Conservation (phyloP, 2,329 filamentous ascomycete species). For the Trichoderma koningiopsis region DNA sequence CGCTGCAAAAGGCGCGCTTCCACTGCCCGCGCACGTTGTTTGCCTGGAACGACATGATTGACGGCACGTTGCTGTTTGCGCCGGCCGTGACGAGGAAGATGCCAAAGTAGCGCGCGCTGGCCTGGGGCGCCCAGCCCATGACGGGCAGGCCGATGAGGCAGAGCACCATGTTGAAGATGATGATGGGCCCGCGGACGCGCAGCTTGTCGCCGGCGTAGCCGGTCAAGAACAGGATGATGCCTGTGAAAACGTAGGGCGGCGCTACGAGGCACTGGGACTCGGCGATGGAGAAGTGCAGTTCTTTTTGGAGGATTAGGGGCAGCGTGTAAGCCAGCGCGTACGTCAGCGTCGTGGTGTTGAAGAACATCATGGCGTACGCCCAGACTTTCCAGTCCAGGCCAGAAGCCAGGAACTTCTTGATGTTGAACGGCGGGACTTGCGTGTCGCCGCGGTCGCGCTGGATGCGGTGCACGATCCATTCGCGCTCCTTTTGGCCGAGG, state of each 20-base stretch:
- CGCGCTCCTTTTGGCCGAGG: constrained; percentile 52
- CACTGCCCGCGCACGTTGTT: constrained; percentile 89
- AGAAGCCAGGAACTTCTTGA: constrained; percentile 49
- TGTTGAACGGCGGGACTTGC: constrained; percentile 54
- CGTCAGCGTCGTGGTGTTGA: constrained; percentile 68
- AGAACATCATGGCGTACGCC: constrained; percentile 62
- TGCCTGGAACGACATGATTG: constrained; percentile 76
- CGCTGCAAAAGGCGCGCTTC: constrained; percentile 80
- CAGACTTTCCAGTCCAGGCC: constrained; percentile 61
- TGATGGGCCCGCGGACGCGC: constrained; percentile 65
- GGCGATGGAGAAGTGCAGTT: constrained; percentile 65
- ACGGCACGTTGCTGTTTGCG: constrained; percentile 75
- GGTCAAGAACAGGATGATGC: constrained; percentile 60
- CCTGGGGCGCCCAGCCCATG: constrained; percentile 65
- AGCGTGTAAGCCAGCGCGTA: constrained; percentile 81
- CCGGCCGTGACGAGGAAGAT: constrained; percentile 77
- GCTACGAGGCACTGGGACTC: constrained; percentile 71
- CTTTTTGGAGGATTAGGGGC: constrained; percentile 68
- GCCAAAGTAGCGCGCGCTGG: constrained; percentile 68
- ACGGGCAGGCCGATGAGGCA: constrained; percentile 70
- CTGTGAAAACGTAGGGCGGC: constrained; percentile 67
- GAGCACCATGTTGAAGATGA: constrained; percentile 66
- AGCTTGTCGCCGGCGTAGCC: constrained; percentile 69
- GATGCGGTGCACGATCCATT: constrained; percentile 58
- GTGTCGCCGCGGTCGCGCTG: constrained; percentile 60